These are phyloP conservation scores for Stephanodiscus triporus DNA, from an alignment of 108 stramenopile genomes.

Conservation along the genomic window DNA sequence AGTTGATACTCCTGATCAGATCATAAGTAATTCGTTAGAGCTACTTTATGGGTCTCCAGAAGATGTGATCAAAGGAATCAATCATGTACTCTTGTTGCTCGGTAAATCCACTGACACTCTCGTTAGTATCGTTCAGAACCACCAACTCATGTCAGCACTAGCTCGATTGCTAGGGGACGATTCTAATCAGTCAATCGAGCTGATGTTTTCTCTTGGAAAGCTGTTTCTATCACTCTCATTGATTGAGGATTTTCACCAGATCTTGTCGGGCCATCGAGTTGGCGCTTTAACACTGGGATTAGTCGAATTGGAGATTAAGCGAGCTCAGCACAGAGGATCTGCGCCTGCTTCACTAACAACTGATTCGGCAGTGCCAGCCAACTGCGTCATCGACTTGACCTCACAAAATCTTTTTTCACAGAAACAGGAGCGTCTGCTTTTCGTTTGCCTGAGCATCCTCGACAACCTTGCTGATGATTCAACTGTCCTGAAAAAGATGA, in stretches of 20 bases:
- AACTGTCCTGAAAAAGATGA: slow-evolving; percentile 34
- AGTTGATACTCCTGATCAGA: not conserved
- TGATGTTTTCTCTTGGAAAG: slow-evolving; percentile 40
- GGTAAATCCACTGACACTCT: not conserved
- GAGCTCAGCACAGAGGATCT: slow-evolving; percentile 11
- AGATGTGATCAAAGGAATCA: slow-evolving; percentile 11
- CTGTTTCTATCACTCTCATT: slow-evolving; percentile 26
- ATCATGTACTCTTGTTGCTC: slow-evolving; percentile 7
- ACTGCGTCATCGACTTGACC: not conserved
- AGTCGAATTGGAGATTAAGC: slow-evolving; percentile 36
- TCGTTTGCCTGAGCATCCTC: slow-evolving; percentile 31
- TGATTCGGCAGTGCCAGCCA: not conserved
- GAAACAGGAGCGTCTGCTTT: slow-evolving; percentile 30
- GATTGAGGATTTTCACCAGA: slow-evolving; percentile 26
- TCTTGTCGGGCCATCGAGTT: slow-evolving; percentile 27
- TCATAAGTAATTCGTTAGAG: slow-evolving; percentile 31
- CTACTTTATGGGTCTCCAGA: slow-evolving; percentile 30
- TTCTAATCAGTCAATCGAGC: slow-evolving; percentile 16
- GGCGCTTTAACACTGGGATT: slow-evolving; percentile 31
- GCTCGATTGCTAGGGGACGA: slow-evolving; percentile 31
- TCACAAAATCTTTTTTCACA: slow-evolving; percentile 12
- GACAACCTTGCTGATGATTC: slow-evolving; percentile 29
- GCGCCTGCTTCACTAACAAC: not conserved
- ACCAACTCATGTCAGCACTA: slow-evolving; percentile 38
- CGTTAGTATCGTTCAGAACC: slow-evolving; percentile 19